A percentile compares a stretch with the other conserved stretches of the same genome.
phyloP scores from a whole-genome alignment of 768 basidiomycete species.

The Lactarius hatsudake region DNA sequence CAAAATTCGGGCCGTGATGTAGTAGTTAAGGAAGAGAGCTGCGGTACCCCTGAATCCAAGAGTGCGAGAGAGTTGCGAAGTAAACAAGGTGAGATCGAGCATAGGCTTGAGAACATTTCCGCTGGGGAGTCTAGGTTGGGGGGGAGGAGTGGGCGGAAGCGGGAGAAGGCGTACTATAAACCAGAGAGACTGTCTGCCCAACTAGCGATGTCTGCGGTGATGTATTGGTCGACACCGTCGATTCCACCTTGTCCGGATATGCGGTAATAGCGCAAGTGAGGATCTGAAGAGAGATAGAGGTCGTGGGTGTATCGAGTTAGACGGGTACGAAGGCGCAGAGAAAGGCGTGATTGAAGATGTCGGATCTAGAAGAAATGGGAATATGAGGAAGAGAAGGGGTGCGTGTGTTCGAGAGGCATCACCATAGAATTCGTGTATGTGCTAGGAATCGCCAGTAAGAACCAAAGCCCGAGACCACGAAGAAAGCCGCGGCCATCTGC shows the following conservation, averaged over 20 bases:
- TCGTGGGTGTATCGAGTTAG: slow-evolving; percentile 90
- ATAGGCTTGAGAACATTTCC: slow-evolving; percentile 93
- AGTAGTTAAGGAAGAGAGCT: slow-evolving; percentile 80
- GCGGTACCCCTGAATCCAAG: slow-evolving; percentile 83
- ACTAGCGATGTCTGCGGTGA: slow-evolving; percentile 87
- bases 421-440: slow-evolving; percentile 97
- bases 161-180: slow-evolving; percentile 67
- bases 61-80: slow-evolving; percentile 82
- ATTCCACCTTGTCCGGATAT: slow-evolving; percentile 36
- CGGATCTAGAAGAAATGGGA: slow-evolving; percentile 55
- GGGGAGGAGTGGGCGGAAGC: background rate
- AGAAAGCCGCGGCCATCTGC: slow-evolving; percentile 84
- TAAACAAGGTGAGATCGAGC: slow-evolving; percentile 88
- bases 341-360: slow-evolving; percentile 83
- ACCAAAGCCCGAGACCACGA: slow-evolving; percentile 83
- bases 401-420: background rate
- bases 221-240: slow-evolving; percentile 86
- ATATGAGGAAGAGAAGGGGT: background rate
- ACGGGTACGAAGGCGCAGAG: slow-evolving; percentile 78
- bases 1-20: slow-evolving; percentile 78
- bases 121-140: slow-evolving; percentile 38
- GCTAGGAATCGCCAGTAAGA: slow-evolving; percentile 84
- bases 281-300: slow-evolving; percentile 78
- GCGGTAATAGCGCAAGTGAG: slow-evolving; percentile 68
- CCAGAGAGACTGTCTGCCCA: slow-evolving; percentile 86